Evolutionary conservation across 2,329 filamentous ascomycete genomes (phyloP).

Genomic region (Akanthomyces uredinophilus): DNA sequence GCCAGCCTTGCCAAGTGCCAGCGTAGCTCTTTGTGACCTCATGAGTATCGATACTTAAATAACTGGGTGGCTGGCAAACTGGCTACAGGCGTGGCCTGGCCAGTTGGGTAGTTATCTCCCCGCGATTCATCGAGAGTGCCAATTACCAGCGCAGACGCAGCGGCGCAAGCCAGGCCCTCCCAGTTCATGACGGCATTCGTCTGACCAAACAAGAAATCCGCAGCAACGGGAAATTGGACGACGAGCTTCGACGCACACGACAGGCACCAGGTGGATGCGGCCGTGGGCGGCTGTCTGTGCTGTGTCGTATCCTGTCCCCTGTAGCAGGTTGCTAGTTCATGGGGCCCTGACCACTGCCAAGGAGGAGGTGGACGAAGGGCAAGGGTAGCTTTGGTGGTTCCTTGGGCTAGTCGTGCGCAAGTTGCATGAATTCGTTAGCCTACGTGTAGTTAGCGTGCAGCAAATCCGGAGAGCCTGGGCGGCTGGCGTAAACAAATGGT

Average conservation of each 20-base stretch:
- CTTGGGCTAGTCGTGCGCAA: not conserved
- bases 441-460: not conserved
- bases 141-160: no score
- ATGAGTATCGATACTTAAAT: not conserved
- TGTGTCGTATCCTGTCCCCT: conserved; percentile 9
- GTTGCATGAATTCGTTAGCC: no score
- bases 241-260: conserved; percentile 2
- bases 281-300: not conserved
- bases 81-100: not conserved
- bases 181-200: conserved; percentile 4
- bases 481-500: not conserved
- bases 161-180: not conserved
- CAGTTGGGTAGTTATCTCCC: not conserved
- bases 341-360: conserved; percentile 7
- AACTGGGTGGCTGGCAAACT: no score
- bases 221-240: conserved; percentile 10
- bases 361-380: not conserved
- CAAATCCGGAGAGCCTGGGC: not conserved
- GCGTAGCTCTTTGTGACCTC: not conserved
- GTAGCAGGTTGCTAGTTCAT: conserved; percentile 6
- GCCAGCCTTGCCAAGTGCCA: not conserved
- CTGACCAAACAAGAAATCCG: conserved; percentile 5
- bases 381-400: not conserved
- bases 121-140: not conserved
- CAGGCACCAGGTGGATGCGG: conserved; percentile 5